Conservation (phyloP, 441 rosid species). For the Gossypium gossypioides region DNA sequence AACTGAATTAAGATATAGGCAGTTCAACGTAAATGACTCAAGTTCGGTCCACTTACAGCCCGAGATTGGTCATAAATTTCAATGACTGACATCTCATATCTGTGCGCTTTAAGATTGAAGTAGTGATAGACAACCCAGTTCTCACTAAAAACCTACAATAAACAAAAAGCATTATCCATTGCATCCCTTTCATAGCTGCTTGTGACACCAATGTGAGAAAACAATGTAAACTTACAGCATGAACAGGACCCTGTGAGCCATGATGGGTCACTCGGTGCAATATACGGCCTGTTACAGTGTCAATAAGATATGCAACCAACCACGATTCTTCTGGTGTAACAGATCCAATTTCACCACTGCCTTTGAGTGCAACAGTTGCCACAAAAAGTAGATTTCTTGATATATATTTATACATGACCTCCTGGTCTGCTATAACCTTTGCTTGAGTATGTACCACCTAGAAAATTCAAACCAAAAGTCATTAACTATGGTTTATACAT, state of each 20-base stretch:
- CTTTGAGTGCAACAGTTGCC: conserved; percentile 83
- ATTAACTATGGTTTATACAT: not conserved
- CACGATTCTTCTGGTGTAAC: conserved; percentile 80
- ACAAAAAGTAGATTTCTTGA: conserved; percentile 83
- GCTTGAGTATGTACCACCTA: conserved; percentile 99
- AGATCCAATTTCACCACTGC: conserved; percentile 75
- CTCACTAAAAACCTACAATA: conserved; percentile 83
- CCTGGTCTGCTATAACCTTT: conserved; percentile 81
- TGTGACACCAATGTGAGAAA: not conserved
- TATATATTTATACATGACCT: conserved; percentile 78
- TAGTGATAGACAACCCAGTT: conserved; percentile 98
- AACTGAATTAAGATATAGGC: not conserved
- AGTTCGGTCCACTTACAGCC: conserved; percentile 51
- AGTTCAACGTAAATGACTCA: not conserved
- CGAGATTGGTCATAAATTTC: conserved; percentile 96
- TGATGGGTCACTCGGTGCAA: conserved; percentile 88
- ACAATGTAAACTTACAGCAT: conserved; percentile 48
- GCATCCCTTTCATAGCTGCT: conserved; percentile 8
- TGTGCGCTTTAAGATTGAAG: conserved; percentile 94
- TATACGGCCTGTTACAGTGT: conserved; percentile 81
- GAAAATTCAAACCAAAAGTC: conserved; percentile 14
- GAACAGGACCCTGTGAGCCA: conserved; percentile 92
- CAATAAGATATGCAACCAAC: conserved; percentile 77
- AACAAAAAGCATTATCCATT: conserved; percentile 16
- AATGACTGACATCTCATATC: conserved; percentile 88